phyloP scores from a whole-genome alignment of 345 rosid species.

The Ceriops tagal region DNA sequence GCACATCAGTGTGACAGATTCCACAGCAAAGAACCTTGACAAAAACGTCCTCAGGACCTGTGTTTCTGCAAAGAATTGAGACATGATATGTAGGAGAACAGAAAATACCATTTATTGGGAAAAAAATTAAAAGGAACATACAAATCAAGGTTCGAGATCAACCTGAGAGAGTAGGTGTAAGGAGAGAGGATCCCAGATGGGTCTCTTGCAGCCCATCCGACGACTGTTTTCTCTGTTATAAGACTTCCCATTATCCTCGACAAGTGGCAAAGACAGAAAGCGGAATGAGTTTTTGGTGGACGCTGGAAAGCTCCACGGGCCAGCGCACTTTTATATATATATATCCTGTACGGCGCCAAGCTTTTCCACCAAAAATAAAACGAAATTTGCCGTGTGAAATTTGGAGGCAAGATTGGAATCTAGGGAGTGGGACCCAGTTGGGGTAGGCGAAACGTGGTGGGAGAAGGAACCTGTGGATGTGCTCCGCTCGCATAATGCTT shows the following conservation, averaged over 20 bases:
- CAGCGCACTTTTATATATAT: background rate
- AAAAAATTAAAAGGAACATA: background rate
- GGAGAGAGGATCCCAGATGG: conserved; percentile 51
- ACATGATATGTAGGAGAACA: background rate
- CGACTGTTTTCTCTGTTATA: conserved; percentile 31
- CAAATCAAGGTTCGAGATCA: background rate
- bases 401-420: background rate
- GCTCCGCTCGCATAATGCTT: too few species aligned
- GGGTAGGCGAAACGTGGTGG: too few species aligned
- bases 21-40: conserved; percentile 51
- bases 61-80: conserved; percentile 26
- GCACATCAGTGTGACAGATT: conserved; percentile 62
- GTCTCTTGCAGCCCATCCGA: conserved; percentile 59
- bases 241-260: conserved; percentile 16
- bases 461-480: too few species aligned
- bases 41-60: conserved; percentile 50
- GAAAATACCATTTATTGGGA: background rate
- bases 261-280: background rate
- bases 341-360: too few species aligned
- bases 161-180: conserved; percentile 49
- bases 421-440: too few species aligned
- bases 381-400: too few species aligned
- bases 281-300: background rate
- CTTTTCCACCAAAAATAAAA: too few species aligned
- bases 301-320: background rate